Conservation (phyloP, 1,284 basidiomycete genomes). For the Tetrapyrgos nigripes region DNA sequence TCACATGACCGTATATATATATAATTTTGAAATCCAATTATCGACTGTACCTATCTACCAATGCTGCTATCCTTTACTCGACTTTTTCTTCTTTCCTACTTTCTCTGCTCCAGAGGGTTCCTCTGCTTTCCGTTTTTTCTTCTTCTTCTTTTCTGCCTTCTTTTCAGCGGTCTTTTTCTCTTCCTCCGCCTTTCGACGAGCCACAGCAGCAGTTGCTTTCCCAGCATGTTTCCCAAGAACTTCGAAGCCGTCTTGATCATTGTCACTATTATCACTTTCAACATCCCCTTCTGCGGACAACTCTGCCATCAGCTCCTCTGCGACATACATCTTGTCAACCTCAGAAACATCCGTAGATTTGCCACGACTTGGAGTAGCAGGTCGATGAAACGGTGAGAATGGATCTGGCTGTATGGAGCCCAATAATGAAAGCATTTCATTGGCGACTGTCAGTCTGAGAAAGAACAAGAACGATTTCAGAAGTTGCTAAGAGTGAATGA, state of each 20-base stretch:
- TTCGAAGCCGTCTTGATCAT: slow-evolving; percentile 13
- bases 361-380: slow-evolving; percentile 29
- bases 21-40: too few species aligned
- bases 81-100: slow-evolving; percentile 11
- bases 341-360: slow-evolving; percentile 8
- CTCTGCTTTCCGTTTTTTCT: slow-evolving; percentile 10
- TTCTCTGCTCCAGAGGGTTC: background rate
- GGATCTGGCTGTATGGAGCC: slow-evolving; percentile 91
- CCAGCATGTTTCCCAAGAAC: slow-evolving; percentile 6
- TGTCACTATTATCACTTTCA: background rate
- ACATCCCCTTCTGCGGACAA: slow-evolving; percentile 4
- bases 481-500: slow-evolving; percentile 10
- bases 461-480: background rate
- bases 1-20: slow-evolving; percentile 55
- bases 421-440: slow-evolving; percentile 93
- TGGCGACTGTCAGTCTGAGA: slow-evolving; percentile 86
- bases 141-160: slow-evolving; percentile 12
- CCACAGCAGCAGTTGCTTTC: slow-evolving; percentile 4
- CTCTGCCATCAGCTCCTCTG: background rate
- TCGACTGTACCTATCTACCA: too few species aligned
- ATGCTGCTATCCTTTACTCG: background rate
- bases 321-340: slow-evolving; percentile 1
- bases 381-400: slow-evolving; percentile 71
- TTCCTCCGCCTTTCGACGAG: slow-evolving; percentile 4
- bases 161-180: background rate